Base-by-base conservation (phyloP, 768 basidiomycete genomes). In the Suillus subluteus region DNA sequence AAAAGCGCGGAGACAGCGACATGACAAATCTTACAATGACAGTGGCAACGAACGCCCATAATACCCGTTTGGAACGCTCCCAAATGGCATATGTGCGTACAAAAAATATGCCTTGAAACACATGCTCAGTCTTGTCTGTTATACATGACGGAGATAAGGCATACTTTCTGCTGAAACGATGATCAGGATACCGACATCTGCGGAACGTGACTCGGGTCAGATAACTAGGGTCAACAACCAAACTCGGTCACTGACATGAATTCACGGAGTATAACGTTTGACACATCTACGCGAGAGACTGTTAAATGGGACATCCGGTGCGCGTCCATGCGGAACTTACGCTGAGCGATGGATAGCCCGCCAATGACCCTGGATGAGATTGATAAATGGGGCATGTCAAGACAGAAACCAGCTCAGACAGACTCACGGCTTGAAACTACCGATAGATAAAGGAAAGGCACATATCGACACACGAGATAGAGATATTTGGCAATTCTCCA, bases 281-380 rank as follows among this genome's bases (percentile, higher is more conserved):
- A 40, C 63, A 64, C 21, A 16, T 58, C 63, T 64, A 30, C 18
- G 15, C 41, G 21, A 26, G 41, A 18, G 12, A 21, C 38, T n/a
- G 26, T 61, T 18, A 30, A 52, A 55, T 21, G 11, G 41, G 3
- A 32, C 30, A 5, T 40, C 11, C 6, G 9, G 12, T 38, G 12
- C 6, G 6, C 18, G 30, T 13, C 30, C 12, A 61, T 18, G 12
- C 21, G 23, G 18, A 26, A 61, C 59, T 43, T 30, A 61, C 59
- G 26, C 26, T 21, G 59, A 61, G 59, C 30, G 30, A 43, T 32
- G 59, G 59, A 7, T 61, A 2, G 5, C 2, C 67, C 8, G 43
- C 41, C 7, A 43, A 30, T 3, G 41, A 4, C 84, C 63, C 88
- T 61, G 32, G 9, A 43, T 61, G 3, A 12, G 3, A 41, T 30